Base-by-base conservation (phyloP, 2,329 filamentous ascomycete genomes). In the Phialophora tarda region DNA sequence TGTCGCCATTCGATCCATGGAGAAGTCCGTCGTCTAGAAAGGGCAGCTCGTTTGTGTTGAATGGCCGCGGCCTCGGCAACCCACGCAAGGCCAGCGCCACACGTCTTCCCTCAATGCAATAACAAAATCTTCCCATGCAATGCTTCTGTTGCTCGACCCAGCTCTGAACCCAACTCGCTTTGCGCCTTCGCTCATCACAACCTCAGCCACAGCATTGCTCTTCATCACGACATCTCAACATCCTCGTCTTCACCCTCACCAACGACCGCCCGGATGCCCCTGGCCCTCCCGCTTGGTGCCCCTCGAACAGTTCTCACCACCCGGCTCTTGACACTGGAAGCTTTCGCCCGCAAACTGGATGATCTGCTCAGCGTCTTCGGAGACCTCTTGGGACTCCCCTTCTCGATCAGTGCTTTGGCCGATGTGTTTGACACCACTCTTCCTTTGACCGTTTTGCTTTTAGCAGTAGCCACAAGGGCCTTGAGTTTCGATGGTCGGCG, bases 271-370 rank as follows among this genome's bases (percentile, higher is more conserved):
- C 68, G 63, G 38, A 70, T 66, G 30, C 44, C 64, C n/a, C 65
- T 47, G 38, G 41, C 53, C 62, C 21, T 60, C 21, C 61, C 68
- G 62, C 68, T 66, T 23, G 63, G 63, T 32, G 54, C 62, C 8
- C 65, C 65, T 53, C 65, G 62, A 38, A 72, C 64, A n/a, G 65
- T 69, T 38, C 65, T 67, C 24, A 69, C 69, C 17, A 71, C 63
- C 47, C 66, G 65, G 26, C 64, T 71, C 44, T 59, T 71, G 47
- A 72, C 59, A 30, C 64, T 71, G 6, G 67, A 70, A 24, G 70
- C 69, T 38, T 70, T 71, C 34, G 67, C 69, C 30, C 60, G 64
- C 59, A 72, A 24, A 48, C 67, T 71, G 5, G 67, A 66, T 21
- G 69, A 69, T 28, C 66, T 59, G 38, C 59, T 53, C 38, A 59